Base-by-base conservation (phyloP, 331 rosid species). In the Phaseolus coccineus region DNA sequence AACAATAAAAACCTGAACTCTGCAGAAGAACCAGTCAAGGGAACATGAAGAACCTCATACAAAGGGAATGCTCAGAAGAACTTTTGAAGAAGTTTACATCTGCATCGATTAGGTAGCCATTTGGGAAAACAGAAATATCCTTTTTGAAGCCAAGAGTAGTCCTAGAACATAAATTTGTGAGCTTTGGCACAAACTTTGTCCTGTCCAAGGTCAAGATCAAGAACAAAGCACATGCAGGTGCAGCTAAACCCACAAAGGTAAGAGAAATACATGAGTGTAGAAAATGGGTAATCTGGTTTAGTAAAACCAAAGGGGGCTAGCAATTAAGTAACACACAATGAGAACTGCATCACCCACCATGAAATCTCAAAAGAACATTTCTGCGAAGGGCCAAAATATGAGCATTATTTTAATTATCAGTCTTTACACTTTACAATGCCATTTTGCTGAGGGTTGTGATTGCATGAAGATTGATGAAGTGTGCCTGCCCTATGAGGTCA, bases 211-310 rank as follows among this genome's bases (percentile, higher is more conserved):
- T 35, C 57, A 59, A 58, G 56, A 57, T 35, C 57, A 59, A 58
- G 56, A 57, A 42, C 46, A 74, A 74, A 74, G 78, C 78, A 57
- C n/a, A 2, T 19, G 66, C 77, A 35, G 46, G 5, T 16, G 50
- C 31, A 52, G 19, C 16, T 2, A 73, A 56, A 4, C 40, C 55
- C 37, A 73, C 64, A 40, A 39, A 15, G 69, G 55, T 25, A 13
- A 40, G 3, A 40, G 46, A 40, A 6, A 40, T 7, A 40, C 46
- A 40, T 40, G 3, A 40, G 9, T 40, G 12, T 40, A 24, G 42
- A 74, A 67, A 24, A 53, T 39, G 52, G 68, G 1, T 12, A 69
- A 69, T 46, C 57, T 25, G 2, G 39, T 44, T 67, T 24, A 24
- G 57, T 27, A 69, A 69, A 69, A 50, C 47, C 4, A 15, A 30